Evolutionary conservation across 2,329 filamentous ascomycete species (phyloP), one percentile per base, ranked within the genome.

Genomic region (Apiospora rasikravindrae): DNA sequence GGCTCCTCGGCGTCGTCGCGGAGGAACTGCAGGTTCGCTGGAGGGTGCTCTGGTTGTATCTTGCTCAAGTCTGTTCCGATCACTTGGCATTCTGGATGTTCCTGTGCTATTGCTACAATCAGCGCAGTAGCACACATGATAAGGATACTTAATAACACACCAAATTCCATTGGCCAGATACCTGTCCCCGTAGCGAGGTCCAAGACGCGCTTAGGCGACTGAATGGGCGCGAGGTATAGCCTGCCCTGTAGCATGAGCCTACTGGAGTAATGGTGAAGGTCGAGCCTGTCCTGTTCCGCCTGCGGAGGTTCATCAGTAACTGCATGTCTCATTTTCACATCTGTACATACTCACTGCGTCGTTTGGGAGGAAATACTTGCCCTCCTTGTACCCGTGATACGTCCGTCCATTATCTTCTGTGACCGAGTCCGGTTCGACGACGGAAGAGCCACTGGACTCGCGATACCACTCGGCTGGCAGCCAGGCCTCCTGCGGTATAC

Each of bases 331-430:
- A 1, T 3, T 22, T 47, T 53, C 22, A 16, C n/a, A 13, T 1
- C 4, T 4, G 7, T 29, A 22, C 16, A 44, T 19, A 71, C 75
- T 74, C 47, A 77, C 75, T 68, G 51, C 66, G 26, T 73, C 71
- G 47, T 73, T 73, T 11, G 69, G 69, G 4, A 71, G 16, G 6
- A 57, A 53, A 47, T 72, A 72, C 24, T n/a, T 42, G 13, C 49
- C 70, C 24, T 67, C 42, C 44, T 71, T 67, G 61, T 67, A 71
- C 11, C 53, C 44, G 26, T 71, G 70, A 37, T 67, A 71, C 2
- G 14, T 71, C 10, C 70, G 40, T 1, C 57, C 61, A 13, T 71
- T 45, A 26, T 64, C 57, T 7, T 19, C 57, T 19, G 16, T 8
- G 26, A 64, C 33, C 33, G 57, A 64, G 57, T 40, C 19, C 4